Evolutionary conservation across 2,329 filamentous ascomycete species (phyloP).

Genomic region (Alternaria gansuensis): DNA sequence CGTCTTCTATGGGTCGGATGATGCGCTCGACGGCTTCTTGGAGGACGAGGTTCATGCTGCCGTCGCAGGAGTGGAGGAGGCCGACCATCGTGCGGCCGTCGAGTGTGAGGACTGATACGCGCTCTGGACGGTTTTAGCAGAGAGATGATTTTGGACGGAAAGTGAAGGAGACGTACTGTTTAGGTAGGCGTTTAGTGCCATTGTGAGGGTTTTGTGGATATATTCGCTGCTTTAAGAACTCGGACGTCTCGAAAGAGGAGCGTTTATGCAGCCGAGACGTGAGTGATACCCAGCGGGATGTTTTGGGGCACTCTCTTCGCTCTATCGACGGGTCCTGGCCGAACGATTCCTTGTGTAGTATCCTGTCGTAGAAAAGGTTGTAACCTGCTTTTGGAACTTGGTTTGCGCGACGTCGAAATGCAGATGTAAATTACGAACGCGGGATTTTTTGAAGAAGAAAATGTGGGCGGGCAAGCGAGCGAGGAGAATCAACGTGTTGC

Average conservation of each 20-base stretch:
- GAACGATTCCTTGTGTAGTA: background rate
- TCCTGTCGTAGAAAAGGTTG: background rate
- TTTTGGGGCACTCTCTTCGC: background rate
- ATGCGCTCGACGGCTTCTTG: constrained; percentile 86
- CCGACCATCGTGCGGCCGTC: constrained; percentile 84
- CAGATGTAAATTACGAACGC: too few relatives aligned
- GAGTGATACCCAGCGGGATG: accelerated
- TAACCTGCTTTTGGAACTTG: background rate
- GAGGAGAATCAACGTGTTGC: background rate
- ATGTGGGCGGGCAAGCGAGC: background rate
- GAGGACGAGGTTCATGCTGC: constrained; percentile 91
- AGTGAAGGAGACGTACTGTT: constrained; percentile 47
- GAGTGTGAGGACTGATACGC: constrained; percentile 88
- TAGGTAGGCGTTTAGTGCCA: constrained; percentile 57
- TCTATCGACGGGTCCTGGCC: background rate
- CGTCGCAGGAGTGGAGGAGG: constrained; percentile 83
- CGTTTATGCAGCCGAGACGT: background rate
- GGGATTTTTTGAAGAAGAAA: background rate
- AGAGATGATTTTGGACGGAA: background rate
- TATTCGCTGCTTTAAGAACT: background rate
- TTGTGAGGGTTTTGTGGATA: constrained; percentile 26
- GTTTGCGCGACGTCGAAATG: too few relatives aligned
- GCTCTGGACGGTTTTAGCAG: constrained; percentile 67
- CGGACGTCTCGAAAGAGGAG: background rate
- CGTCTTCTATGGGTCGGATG: constrained; percentile 84